Evolutionary conservation across 805 yeast genomes (phyloP).

Genomic region (Zygotorulaspora danielsina): DNA sequence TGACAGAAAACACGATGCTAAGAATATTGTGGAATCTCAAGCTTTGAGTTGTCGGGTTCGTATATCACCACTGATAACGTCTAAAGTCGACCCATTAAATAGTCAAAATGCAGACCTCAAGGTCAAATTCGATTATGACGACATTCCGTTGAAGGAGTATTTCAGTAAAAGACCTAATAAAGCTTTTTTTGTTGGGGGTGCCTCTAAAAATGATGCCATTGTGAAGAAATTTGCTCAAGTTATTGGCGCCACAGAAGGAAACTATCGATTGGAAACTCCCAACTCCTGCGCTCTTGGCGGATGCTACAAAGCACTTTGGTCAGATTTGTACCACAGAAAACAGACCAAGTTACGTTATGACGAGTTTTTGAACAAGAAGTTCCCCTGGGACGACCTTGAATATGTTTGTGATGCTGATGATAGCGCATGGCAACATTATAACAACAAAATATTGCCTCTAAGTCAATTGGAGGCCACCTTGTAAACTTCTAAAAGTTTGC

Average conservation of each 20-base stretch:
- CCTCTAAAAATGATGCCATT: slow-evolving; percentile 66
- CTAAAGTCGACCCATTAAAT: slow-evolving; percentile 13
- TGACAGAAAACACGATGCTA: slow-evolving; percentile 60
- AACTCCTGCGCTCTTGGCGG: slow-evolving; percentile 95
- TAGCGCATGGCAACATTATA: slow-evolving; percentile 31
- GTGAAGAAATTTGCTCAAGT: slow-evolving; percentile 65
- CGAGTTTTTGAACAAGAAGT: slow-evolving; percentile 44
- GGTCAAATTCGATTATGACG: slow-evolving; percentile 37
- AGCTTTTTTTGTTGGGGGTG: slow-evolving; percentile 84
- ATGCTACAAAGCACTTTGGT: slow-evolving; percentile 81
- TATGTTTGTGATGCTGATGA: slow-evolving; percentile 22
- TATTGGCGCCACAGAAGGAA: slow-evolving; percentile 56
- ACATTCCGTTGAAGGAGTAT: slow-evolving; percentile 22
- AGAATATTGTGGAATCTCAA: slow-evolving; percentile 79
- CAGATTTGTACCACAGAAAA: slow-evolving; percentile 38
- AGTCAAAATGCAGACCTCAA: slow-evolving; percentile 12
- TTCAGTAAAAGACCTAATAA: slow-evolving; percentile 54
- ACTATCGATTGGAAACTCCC: slow-evolving; percentile 67
- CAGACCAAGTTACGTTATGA: slow-evolving; percentile 35
- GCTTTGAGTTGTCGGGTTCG: slow-evolving; percentile 79
- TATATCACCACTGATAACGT: slow-evolving; percentile 68
- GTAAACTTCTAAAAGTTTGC: not conserved
- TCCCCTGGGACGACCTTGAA: slow-evolving; percentile 43
- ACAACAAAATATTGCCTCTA: slow-evolving; percentile 31
- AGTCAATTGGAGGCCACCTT: slow-evolving; percentile 30